Conservation (phyloP, 2,329 filamentous ascomycete genomes). For the Cladosporium halotolerans region DNA sequence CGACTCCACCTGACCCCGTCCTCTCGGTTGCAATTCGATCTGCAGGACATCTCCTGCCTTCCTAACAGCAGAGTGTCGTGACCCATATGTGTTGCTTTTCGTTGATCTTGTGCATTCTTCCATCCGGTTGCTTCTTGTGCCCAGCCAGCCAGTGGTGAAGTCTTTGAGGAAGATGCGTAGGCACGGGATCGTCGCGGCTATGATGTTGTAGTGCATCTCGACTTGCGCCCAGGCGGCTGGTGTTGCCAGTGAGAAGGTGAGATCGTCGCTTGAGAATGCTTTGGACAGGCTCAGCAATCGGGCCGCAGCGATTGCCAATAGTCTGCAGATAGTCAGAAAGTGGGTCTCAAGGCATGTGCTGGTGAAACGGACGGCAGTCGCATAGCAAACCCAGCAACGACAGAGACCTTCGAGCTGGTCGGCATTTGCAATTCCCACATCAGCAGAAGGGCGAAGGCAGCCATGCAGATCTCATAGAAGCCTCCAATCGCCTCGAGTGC, state of each 20-base stretch:
- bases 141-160: background rate
- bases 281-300: background rate
- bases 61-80: too few species aligned
- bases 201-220: constrained; percentile 8
- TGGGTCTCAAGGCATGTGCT: too few species aligned
- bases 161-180: constrained; percentile 7
- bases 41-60: too few species aligned
- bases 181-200: constrained; percentile 12
- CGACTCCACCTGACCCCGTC: too few species aligned
- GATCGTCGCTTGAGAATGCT: background rate
- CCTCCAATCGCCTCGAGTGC: too few species aligned
- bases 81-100: too few species aligned
- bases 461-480: too few species aligned
- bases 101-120: too few species aligned
- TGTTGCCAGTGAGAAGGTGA: background rate
- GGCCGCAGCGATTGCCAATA: background rate
- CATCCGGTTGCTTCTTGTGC: background rate
- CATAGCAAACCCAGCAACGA: constrained; percentile 14
- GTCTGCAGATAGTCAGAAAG: background rate
- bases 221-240: constrained; percentile 6
- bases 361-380: background rate
- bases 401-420: constrained; percentile 9
- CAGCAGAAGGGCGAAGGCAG: background rate
- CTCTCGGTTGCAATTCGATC: too few species aligned
- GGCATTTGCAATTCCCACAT: constrained; percentile 15